These are phyloP conservation scores for Candida hungchunana DNA, from an alignment of 805 yeast species.

Conservation along the genomic window DNA sequence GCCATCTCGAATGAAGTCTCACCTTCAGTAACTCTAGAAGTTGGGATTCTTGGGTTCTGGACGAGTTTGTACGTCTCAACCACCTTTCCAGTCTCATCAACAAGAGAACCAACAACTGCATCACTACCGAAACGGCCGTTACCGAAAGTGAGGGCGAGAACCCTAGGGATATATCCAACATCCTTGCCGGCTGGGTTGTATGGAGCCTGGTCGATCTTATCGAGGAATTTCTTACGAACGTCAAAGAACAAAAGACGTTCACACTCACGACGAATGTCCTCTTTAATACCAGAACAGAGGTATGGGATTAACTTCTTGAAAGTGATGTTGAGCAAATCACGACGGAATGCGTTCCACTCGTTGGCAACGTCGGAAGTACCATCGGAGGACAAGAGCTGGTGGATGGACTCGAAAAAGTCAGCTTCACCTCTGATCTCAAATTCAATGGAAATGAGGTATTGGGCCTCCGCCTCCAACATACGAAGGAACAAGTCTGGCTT, in stretches of 20 bases:
- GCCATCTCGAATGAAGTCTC: slow-evolving; percentile 60
- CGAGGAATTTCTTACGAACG: slow-evolving; percentile 64
- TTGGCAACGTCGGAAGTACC: slow-evolving; percentile 71
- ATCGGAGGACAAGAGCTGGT: slow-evolving; percentile 63
- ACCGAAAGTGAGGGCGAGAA: slow-evolving; percentile 79
- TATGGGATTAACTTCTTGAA: slow-evolving; percentile 62
- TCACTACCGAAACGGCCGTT: slow-evolving; percentile 76
- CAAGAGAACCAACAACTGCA: slow-evolving; percentile 77
- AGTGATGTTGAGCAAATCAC: slow-evolving; percentile 59
- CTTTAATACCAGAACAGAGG: slow-evolving; percentile 74
- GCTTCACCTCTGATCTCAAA: slow-evolving; percentile 42
- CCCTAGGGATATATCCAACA: slow-evolving; percentile 80
- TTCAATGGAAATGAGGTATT: slow-evolving; percentile 65
- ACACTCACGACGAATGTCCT: slow-evolving; percentile 72
- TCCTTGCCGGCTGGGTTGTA: slow-evolving; percentile 73
- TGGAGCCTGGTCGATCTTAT: slow-evolving; percentile 89
- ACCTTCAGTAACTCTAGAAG: slow-evolving; percentile 39
- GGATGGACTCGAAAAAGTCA: slow-evolving; percentile 41
- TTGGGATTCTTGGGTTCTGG: slow-evolving; percentile 53
- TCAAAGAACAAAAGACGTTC: slow-evolving; percentile 64
- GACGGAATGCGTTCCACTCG: slow-evolving; percentile 79
- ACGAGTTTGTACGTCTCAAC: slow-evolving; percentile 76
- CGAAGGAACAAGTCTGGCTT: slow-evolving; percentile 81
- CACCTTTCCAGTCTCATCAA: slow-evolving; percentile 78
- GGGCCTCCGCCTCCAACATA: slow-evolving; percentile 87